Evolutionary conservation across 2,329 filamentous ascomycete genomes (phyloP).

Genomic region (Fusarium mangiferae): DNA sequence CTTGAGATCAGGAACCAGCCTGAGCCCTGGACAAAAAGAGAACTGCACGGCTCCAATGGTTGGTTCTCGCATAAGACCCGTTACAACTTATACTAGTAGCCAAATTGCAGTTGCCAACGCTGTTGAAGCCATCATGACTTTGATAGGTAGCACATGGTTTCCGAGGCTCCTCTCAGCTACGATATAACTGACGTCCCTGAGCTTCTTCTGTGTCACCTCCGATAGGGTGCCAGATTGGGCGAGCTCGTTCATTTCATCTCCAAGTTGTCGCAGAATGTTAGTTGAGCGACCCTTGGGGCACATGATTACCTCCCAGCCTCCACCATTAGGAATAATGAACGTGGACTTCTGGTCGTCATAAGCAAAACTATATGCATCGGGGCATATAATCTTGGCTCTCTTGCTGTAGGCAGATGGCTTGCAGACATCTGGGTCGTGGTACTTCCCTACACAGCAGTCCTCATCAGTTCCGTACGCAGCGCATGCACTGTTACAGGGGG

Average conservation of each 20-base stretch:
- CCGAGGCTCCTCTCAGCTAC: constrained; percentile 45
- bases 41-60: neutral
- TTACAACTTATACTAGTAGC: constrained; percentile 20
- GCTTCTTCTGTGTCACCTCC: constrained; percentile 44
- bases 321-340: constrained; percentile 72
- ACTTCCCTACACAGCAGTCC: constrained; percentile 81
- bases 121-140: constrained; percentile 15
- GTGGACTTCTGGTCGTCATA: constrained; percentile 69
- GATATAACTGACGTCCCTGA: constrained; percentile 51
- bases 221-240: constrained; percentile 55
- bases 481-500: constrained; percentile 82
- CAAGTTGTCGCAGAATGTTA: constrained; percentile 65
- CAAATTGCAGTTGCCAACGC: constrained; percentile 26
- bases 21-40: constrained; percentile 22
- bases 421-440: constrained; percentile 72
- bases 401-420: constrained; percentile 74
- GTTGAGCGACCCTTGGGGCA: constrained; percentile 74
- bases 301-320: constrained; percentile 82
- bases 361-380: constrained; percentile 85
- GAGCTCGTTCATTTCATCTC: constrained; percentile 59
- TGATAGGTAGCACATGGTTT: constrained; percentile 26
- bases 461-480: constrained; percentile 71
- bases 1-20: constrained; percentile 28
- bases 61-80: neutral
- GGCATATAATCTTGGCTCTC: constrained; percentile 78